These are phyloP conservation scores for Betula pendula DNA, from an alignment of 306 rosid species.

Conservation along the genomic window DNA sequence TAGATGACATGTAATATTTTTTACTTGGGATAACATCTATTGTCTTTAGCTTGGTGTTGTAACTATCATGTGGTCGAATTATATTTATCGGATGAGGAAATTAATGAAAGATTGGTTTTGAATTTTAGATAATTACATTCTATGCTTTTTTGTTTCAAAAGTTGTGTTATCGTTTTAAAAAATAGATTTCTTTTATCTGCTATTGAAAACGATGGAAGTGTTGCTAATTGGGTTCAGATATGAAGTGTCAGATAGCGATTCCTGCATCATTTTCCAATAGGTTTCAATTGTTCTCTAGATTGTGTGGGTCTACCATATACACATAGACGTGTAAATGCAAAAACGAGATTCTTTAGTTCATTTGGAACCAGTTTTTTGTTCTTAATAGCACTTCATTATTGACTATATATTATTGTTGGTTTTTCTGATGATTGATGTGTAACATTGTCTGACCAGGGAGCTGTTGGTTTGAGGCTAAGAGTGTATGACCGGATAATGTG, in stretches of 20 bases:
- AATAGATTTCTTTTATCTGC: background rate
- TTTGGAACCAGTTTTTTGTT: conserved; percentile 9
- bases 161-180: background rate
- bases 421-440: conserved; percentile 36
- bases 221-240: conserved; percentile 8
- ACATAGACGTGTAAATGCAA: background rate
- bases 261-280: conserved; percentile 5
- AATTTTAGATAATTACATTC: background rate
- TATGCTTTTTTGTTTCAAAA: background rate
- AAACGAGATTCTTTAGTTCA: conserved; percentile 18
- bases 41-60: background rate
- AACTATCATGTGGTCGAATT: background rate
- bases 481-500: conserved; percentile 77
- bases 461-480: conserved; percentile 95
- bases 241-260: conserved; percentile 4
- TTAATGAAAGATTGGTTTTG: background rate
- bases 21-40: background rate
- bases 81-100: conserved; percentile 1
- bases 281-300: conserved; percentile 13
- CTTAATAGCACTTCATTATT: background rate
- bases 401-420: background rate
- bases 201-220: background rate
- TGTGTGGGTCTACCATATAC: conserved; percentile 8
- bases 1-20: background rate
- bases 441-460: conserved; percentile 77